A percentile compares a stretch with the other conserved stretches of the same genome.
Conservation (phyloP, 2,329 filamentous ascomycete species). For the Diaporthe eres region DNA sequence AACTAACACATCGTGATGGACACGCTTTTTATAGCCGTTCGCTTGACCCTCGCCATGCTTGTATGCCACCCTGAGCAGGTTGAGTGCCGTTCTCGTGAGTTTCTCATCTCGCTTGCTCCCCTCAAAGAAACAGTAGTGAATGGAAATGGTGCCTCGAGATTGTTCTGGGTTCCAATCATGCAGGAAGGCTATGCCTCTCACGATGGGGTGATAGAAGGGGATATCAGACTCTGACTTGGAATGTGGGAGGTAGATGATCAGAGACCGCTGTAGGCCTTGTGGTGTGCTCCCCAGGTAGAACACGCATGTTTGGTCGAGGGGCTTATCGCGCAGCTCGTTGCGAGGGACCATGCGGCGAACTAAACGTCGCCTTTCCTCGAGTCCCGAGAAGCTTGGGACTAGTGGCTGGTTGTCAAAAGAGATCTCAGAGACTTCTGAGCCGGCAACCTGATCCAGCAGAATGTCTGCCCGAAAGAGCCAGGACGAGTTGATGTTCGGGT, state of each 20-base stretch:
- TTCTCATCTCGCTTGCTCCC: constrained; percentile 56
- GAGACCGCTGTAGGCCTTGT: constrained; percentile 54
- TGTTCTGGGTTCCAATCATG: constrained; percentile 72
- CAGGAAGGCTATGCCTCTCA: constrained; percentile 81
- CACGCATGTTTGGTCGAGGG: constrained; percentile 86
- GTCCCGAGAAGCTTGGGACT: constrained; percentile 62
- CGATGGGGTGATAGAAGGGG: constrained; percentile 90
- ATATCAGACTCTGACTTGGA: constrained; percentile 71
- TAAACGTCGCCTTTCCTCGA: constrained; percentile 72
- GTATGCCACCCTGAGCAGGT: constrained; percentile 76
- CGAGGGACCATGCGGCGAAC: constrained; percentile 85
- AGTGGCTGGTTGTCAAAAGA: constrained; percentile 46
- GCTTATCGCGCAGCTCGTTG: constrained; percentile 81
- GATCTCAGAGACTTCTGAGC: constrained; percentile 46
- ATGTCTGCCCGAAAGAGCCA: constrained; percentile 86
- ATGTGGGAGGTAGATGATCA: constrained; percentile 87
- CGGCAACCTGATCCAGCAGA: constrained; percentile 65
- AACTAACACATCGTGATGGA: constrained; percentile 86
- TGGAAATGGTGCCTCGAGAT: constrained; percentile 65
- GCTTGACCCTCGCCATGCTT: constrained; percentile 79
- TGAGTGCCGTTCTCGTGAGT: constrained; percentile 76
- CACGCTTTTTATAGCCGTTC: constrained; percentile 82
- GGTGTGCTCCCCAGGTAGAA: constrained; percentile 66
- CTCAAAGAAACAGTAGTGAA: constrained; percentile 72
- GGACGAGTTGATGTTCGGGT: constrained; percentile 84